Conservation (phyloP, 441 rosid species). For the Croton setiger region DNA sequence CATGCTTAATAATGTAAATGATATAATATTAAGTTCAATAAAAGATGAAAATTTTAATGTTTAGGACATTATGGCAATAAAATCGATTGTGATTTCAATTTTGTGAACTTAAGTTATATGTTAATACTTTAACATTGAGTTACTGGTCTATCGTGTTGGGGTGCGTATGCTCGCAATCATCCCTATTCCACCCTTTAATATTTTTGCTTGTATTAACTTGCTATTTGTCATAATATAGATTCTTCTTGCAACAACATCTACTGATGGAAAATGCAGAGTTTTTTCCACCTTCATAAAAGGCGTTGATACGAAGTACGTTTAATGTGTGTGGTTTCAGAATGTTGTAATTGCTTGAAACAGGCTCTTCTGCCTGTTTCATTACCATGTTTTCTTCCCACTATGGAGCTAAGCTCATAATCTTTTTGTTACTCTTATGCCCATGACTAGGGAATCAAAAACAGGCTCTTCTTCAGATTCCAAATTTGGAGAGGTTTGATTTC, state of each 20-base stretch:
- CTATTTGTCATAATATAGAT: conserved; percentile 39
- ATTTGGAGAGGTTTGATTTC: conserved; percentile 88
- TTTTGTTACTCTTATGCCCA: conserved; percentile 19
- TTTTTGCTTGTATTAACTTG: background rate
- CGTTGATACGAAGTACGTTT: conserved; percentile 75
- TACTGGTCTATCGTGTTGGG: background rate
- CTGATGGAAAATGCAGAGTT: conserved; percentile 95
- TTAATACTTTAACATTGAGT: background rate
- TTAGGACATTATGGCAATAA: background rate
- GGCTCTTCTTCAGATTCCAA: conserved; percentile 70
- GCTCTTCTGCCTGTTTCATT: background rate
- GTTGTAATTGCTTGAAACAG: conserved; percentile 4
- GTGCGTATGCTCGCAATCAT: too few relatives aligned
- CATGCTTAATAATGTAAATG: too few relatives aligned
- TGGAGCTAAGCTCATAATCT: conserved; percentile 18
- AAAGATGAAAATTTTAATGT: background rate
- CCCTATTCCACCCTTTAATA: too few relatives aligned
- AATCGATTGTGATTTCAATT: background rate
- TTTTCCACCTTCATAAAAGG: conserved; percentile 98
- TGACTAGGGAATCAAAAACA: conserved; percentile 65
- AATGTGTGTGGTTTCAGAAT: background rate
- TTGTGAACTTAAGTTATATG: background rate
- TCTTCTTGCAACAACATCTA: conserved; percentile 93
- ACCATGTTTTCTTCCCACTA: background rate
- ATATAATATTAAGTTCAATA: too few relatives aligned